Evolutionary conservation across 177 flowering plant species (phyloP), one percentile per base, ranked within the genome.

Genomic region (Vitis hybrid): DNA sequence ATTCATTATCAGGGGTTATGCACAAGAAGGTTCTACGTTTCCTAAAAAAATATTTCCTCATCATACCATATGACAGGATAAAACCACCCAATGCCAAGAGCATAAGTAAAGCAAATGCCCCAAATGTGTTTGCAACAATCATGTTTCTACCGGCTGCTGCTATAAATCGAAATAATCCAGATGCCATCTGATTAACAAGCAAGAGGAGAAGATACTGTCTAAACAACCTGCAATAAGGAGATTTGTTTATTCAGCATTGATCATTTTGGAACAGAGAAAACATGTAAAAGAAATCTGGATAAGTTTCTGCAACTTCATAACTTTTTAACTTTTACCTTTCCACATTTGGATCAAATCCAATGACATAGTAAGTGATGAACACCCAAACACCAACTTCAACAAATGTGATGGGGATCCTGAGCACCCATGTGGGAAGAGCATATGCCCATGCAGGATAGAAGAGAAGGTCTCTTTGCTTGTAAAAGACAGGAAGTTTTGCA

Each of bases 371-470:
- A 10, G 92, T 82, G 65, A 80, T 64, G 55, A 63, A 52, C 14
- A 86, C 82, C 87, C 86, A 90, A 12, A 83, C 50, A 18, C 69
- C 74, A 40, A 76, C 80, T 75, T 88, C 89, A 24, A 76, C 32
- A 7, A 85, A 18, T 12, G 92, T 66, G n/a, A 88, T 60, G 15
- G 94, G 94, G 40, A 88, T 82, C 64, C 75, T 84, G 49, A 85
- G 84, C 11, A 89, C 72, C 88, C 89, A 86, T 73, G 77, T 60
- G 10, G 93, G 88, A 8, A 89, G 75, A 18, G 91, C 68, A 70
- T 82, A 87, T 52, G 93, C 85, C 93, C 90, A 89, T 12, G 90
- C 59, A 48, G 93, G 93, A 64, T 67, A 87, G 70, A 87, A 87
- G 3, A 78, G 76, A 18, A 85, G 78, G 75, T 89, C 87, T 64